phyloP scores from a whole-genome alignment of 345 rosid species.

The Aurinia saxatilis region DNA sequence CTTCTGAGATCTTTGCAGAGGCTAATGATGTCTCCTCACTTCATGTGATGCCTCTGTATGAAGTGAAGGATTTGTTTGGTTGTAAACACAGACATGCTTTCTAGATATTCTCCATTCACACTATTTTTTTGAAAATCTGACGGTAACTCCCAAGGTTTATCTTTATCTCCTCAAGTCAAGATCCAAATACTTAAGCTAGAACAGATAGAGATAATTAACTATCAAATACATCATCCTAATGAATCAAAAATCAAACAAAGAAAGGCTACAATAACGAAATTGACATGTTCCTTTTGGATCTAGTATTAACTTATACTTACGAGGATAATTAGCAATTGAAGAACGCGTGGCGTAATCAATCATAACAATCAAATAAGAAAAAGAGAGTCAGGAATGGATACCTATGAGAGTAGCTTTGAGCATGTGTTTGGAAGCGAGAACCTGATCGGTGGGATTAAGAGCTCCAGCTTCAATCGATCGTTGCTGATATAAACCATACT shows the following conservation, averaged over 20 bases:
- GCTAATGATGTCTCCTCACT: constrained; percentile 98
- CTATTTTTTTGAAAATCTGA: constrained; percentile 78
- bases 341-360: no score
- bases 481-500: constrained; percentile 48
- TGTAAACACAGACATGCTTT: constrained; percentile 97
- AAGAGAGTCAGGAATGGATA: constrained; percentile 1
- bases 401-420: constrained; percentile 93
- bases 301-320: no score
- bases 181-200: constrained; percentile 32
- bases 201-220: no score
- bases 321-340: no score
- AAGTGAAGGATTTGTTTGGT: constrained; percentile 96
- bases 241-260: no score
- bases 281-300: no score
- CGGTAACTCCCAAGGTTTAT: constrained; percentile 88
- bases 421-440: constrained; percentile 60
- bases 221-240: no score
- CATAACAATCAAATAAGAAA: no score
- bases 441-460: constrained; percentile 75
- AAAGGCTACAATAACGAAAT: no score
- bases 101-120: constrained; percentile 91
- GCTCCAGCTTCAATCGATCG: constrained; percentile 46
- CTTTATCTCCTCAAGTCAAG: constrained; percentile 95
- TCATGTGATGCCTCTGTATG: constrained; percentile 98
- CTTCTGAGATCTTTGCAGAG: constrained; percentile 94